Percentiles rank a stretch among this genome's conserved stretches.
Evolutionary conservation across 176 grass and related monocot species (phyloP).

Genomic region (Canna indica): DNA sequence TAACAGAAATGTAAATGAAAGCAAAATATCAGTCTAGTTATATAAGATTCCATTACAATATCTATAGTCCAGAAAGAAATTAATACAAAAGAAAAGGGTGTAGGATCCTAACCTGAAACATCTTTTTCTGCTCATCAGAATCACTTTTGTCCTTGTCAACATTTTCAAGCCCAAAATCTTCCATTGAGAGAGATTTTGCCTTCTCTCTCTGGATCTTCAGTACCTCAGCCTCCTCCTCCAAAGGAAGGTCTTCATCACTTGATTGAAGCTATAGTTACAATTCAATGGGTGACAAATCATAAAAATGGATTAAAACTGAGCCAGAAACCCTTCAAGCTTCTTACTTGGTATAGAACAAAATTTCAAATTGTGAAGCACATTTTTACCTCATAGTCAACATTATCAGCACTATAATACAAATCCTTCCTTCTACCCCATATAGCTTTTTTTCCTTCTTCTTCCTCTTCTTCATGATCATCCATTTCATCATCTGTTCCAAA

Average conservation of each 20-base stretch:
- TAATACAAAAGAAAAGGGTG: conserved; percentile 13
- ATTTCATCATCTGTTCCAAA: conserved; percentile 66
- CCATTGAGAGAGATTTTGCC: conserved; percentile 43
- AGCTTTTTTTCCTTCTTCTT: conserved; percentile 25
- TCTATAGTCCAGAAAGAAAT: background rate
- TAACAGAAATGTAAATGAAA: background rate
- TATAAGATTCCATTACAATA: background rate
- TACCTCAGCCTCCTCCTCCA: conserved; percentile 56
- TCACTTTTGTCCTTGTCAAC: conserved; percentile 40
- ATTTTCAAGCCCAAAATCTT: conserved; percentile 68
- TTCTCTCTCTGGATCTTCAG: conserved; percentile 43
- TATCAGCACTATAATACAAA: conserved; percentile 44
- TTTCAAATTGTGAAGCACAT: background rate
- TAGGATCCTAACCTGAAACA: conserved; percentile 35
- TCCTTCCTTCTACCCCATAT: conserved; percentile 53
- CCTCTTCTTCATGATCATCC: conserved; percentile 59
- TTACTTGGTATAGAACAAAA: background rate
- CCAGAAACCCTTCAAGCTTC: background rate
- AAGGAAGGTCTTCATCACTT: conserved; percentile 46
- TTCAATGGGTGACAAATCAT: no score
- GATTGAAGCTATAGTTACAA: conserved; percentile 33
- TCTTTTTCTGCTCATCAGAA: conserved; percentile 22
- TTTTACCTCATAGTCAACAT: conserved; percentile 38
- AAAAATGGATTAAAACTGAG: no score
- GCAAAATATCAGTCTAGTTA: no score